Percentiles rank a stretch among this genome's conserved stretches.
Evolutionary conservation across 768 basidiomycete genomes (phyloP).

Genomic region (Botryobasidium botryosum): DNA sequence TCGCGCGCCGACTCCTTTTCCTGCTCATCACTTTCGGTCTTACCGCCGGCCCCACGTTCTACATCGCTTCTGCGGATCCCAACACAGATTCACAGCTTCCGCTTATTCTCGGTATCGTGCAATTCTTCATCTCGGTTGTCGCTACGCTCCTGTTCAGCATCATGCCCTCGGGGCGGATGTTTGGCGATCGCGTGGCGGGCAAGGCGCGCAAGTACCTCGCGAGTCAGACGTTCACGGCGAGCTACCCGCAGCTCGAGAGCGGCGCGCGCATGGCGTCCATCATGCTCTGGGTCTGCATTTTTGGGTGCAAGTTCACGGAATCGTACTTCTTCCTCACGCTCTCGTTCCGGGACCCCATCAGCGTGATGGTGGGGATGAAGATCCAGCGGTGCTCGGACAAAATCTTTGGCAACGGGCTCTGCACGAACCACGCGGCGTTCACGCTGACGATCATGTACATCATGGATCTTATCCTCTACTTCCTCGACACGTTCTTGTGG

Average conservation of each 20-base stretch:
- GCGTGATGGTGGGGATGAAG: conserved; percentile 93
- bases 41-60: conserved; percentile 87
- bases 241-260: conserved; percentile 56
- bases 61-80: conserved; percentile 76
- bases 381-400: conserved; percentile 80
- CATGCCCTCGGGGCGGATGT: conserved; percentile 95
- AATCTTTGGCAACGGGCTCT: conserved; percentile 68
- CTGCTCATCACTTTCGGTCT: conserved; percentile 77
- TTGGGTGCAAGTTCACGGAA: conserved; percentile 91
- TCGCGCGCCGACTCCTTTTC: conserved; percentile 81
- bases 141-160: conserved; percentile 77
- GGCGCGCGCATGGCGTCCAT: conserved; percentile 62
- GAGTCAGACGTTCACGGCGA: conserved; percentile 95
- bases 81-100: conserved; percentile 49
- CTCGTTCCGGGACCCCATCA: conserved; percentile 85
- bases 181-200: conserved; percentile 91
- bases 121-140: conserved; percentile 83
- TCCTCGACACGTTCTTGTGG: conserved; percentile 99
- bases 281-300: conserved; percentile 78
- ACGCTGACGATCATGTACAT: conserved; percentile 95
- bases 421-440: conserved; percentile 87
- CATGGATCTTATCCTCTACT: conserved; percentile 95
- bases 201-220: conserved; percentile 96
- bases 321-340: conserved; percentile 97
- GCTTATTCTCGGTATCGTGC: conserved; percentile 87